Evolutionary conservation across 78 protist species (phyloP).

Genomic region (Mastigamoeba balamuthi): DNA sequence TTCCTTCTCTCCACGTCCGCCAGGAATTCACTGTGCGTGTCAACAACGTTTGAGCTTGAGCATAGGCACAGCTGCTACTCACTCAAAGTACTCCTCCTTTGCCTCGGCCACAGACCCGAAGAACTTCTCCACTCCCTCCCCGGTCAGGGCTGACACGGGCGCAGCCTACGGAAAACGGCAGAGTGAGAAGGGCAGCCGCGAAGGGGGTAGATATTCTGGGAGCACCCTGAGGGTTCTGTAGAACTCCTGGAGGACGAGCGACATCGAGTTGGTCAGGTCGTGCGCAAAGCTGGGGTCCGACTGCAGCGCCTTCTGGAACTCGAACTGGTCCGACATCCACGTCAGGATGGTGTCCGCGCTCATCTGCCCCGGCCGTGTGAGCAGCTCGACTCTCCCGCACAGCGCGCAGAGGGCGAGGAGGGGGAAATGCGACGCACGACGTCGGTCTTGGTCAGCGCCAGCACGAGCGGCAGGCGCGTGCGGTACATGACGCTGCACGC

Average conservation of each 20-base stretch:
- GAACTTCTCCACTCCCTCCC: constrained; percentile 66
- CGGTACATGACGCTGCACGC: constrained; percentile 90
- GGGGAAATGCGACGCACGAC: constrained; percentile 34
- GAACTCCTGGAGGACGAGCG: constrained; percentile 84
- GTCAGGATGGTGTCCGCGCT: neutral
- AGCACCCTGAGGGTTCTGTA: constrained; percentile 27
- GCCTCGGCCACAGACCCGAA: constrained; percentile 42
- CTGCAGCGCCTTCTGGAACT: constrained; percentile 17
- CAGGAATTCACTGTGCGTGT: constrained; percentile 3
- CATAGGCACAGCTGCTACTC: no score
- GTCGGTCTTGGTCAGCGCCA: constrained; percentile 89
- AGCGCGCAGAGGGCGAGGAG: constrained; percentile 22
- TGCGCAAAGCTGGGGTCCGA: constrained; percentile 48
- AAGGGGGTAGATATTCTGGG: neutral
- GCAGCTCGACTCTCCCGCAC: neutral
- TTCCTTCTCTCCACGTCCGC: constrained; percentile 33
- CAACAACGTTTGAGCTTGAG: neutral
- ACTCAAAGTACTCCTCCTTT: constrained; percentile 42
- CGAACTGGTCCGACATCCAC: constrained; percentile 66
- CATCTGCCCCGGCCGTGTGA: no score
- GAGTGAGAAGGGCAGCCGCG: neutral
- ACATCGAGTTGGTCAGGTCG: constrained; percentile 60
- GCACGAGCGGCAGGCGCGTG: constrained; percentile 78
- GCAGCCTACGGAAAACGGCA: constrained; percentile 6
- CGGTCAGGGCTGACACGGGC: constrained; percentile 76